Conservation (phyloP, 2,329 filamentous ascomycete genomes). For the Fusarium ramigenum region DNA sequence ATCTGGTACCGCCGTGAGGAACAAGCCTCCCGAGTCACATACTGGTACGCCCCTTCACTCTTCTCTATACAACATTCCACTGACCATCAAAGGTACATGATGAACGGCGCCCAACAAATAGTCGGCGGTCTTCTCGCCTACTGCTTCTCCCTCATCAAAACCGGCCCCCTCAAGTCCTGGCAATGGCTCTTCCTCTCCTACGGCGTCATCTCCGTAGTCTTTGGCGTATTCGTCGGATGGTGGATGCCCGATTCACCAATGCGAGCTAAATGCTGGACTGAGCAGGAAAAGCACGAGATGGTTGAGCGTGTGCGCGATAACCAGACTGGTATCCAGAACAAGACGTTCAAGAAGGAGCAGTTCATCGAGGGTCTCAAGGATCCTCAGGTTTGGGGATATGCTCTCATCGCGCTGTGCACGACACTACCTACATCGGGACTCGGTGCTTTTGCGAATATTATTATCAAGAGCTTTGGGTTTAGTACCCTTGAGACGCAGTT, state of each 20-base stretch:
- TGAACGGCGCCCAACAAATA: constrained; percentile 79
- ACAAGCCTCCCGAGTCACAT: constrained; percentile 72
- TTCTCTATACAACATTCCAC: fast-evolving
- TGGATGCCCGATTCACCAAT: constrained; percentile 77
- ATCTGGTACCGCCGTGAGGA: constrained; percentile 79
- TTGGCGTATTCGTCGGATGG: constrained; percentile 69
- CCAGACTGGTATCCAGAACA: constrained; percentile 70
- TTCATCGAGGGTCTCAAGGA: constrained; percentile 65
- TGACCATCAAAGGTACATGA: constrained; percentile 64
- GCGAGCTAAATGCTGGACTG: constrained; percentile 74
- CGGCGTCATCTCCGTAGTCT: constrained; percentile 70
- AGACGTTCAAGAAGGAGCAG: constrained; percentile 57
- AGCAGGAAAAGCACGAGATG: constrained; percentile 72
- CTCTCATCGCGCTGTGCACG: constrained; percentile 73
- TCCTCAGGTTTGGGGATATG: constrained; percentile 73
- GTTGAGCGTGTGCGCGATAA: constrained; percentile 68
- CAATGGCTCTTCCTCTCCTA: constrained; percentile 75
- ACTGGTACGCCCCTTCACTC: constrained; percentile 60
- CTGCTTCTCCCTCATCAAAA: constrained; percentile 64
- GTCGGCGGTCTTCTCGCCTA: constrained; percentile 77
- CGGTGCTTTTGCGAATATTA: constrained; percentile 77
- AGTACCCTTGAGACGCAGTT: constrained; percentile 74
- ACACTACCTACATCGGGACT: constrained; percentile 78
- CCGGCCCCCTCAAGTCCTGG: constrained; percentile 68
- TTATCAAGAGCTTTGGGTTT: constrained; percentile 77